These are phyloP conservation scores for Saccharomyces hybrid DNA, from an alignment of 1,139 yeast species.

Conservation along the genomic window DNA sequence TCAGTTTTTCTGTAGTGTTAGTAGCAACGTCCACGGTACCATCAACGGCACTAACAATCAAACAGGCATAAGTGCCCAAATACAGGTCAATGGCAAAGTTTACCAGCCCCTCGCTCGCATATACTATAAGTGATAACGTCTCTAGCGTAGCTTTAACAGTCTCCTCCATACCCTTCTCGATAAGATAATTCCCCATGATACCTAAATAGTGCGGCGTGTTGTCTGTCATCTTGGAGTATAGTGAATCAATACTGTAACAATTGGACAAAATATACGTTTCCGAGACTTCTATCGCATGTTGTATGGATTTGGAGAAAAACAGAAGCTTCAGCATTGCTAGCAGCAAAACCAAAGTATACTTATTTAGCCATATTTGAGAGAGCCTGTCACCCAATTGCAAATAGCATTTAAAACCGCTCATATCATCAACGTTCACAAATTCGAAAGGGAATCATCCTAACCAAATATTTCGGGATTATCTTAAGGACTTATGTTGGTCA, in stretches of 20 bases:
- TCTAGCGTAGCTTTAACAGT: constrained; percentile 41
- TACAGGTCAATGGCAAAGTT: constrained; percentile 63
- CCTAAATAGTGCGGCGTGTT: constrained; percentile 54
- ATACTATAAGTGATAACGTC: constrained; percentile 39
- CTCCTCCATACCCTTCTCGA: constrained; percentile 41
- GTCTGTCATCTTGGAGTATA: constrained; percentile 36
- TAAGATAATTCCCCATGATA: constrained; percentile 43
- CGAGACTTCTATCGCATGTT: constrained; percentile 35
- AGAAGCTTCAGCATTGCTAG: constrained; percentile 44
- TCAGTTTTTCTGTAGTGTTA: constrained; percentile 59
- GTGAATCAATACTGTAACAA: constrained; percentile 43
- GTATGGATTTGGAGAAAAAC: constrained; percentile 42
- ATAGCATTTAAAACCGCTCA: constrained; percentile 25
- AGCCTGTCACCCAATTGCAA: constrained; percentile 41
- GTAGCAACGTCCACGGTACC: constrained; percentile 69
- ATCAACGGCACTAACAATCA: constrained; percentile 63
- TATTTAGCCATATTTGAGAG: constrained; percentile 55
- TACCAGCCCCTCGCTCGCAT: constrained; percentile 52
- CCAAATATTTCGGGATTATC: background rate
- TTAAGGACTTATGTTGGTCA: background rate
- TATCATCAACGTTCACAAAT: background rate
- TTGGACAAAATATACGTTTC: constrained; percentile 33
- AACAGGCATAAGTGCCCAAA: constrained; percentile 81
- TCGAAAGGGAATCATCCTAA: background rate
- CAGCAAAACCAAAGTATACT: constrained; percentile 41